Evolutionary conservation across 139 green algal genomes (phyloP).

Genomic region (Pseudopediastrum boryanum): DNA sequence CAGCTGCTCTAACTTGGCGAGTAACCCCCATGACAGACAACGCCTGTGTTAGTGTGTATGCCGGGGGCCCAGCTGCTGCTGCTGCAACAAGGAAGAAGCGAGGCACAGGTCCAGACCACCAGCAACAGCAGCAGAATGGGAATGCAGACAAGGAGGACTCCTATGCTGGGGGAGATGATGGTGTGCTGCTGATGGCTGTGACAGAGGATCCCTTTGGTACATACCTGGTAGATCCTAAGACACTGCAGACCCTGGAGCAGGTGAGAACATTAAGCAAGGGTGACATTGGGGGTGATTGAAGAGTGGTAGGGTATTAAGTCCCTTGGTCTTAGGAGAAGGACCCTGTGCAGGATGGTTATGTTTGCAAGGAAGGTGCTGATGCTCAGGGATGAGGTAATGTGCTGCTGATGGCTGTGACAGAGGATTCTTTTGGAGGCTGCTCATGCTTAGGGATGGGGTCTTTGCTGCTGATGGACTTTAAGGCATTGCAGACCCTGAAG

Average conservation of each 20-base stretch:
- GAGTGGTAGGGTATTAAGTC: too few relatives aligned
- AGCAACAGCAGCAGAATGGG: background rate
- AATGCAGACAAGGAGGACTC: background rate
- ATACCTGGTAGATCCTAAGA: slow-evolving; percentile 57
- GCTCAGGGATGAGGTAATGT: background rate
- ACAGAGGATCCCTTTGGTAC: slow-evolving; percentile 60
- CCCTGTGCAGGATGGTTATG: background rate
- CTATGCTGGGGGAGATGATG: background rate
- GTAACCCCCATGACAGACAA: slow-evolving; percentile 73
- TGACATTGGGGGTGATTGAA: background rate
- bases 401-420: slow-evolving; percentile 35
- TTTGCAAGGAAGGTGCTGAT: too few relatives aligned
- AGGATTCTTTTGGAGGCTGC: slow-evolving; percentile 61
- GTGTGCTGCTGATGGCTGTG: slow-evolving; percentile 6
- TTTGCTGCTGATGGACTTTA: slow-evolving; percentile 49
- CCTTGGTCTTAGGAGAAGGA: too few relatives aligned
- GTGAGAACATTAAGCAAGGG: slow-evolving; percentile 27
- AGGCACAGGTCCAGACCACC: background rate
- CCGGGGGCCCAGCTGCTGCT: slow-evolving; percentile 28
- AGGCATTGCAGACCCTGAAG: slow-evolving; percentile 57
- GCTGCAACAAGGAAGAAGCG: background rate
- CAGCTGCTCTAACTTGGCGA: background rate
- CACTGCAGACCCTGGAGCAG: slow-evolving; percentile 57
- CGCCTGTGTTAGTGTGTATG: slow-evolving; percentile 67
- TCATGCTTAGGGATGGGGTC: too few relatives aligned